A percentile compares a stretch with the other conserved stretches of the same genome.
phyloP scores from a whole-genome alignment of 169 alveolate genomes.

The Plasmodium coatneyi region DNA sequence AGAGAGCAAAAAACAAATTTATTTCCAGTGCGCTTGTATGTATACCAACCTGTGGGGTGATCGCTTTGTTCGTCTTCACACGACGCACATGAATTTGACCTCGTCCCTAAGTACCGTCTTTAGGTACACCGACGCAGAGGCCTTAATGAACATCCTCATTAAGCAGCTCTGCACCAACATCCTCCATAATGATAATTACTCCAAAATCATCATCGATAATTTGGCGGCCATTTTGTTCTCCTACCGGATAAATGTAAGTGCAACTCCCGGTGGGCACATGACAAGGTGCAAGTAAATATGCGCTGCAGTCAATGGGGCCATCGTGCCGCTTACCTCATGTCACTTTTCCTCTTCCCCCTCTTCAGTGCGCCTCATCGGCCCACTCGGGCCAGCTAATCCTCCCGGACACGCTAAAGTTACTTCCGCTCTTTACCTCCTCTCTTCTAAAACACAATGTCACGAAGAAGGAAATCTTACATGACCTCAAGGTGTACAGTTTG shows the following conservation, averaged over 20 bases:
- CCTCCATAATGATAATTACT: constrained; percentile 59
- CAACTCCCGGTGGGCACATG: not conserved
- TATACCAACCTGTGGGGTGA: constrained; percentile 77
- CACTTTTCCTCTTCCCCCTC: not conserved
- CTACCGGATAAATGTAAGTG: constrained; percentile 50
- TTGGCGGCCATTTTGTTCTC: constrained; percentile 64
- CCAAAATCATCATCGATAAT: constrained; percentile 39
- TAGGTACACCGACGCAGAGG: constrained; percentile 78
- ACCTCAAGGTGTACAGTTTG: constrained; percentile 47
- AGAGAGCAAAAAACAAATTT: constrained; percentile 71
- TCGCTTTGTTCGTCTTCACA: constrained; percentile 80
- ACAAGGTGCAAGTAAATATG: not conserved
- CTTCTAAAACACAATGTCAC: constrained; percentile 79
- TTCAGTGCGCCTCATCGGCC: constrained; percentile 83
- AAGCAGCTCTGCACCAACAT: constrained; percentile 76
- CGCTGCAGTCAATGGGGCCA: not conserved
- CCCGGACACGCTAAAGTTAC: constrained; percentile 88
- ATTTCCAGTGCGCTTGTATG: constrained; percentile 83
- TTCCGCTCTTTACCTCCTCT: constrained; percentile 84
- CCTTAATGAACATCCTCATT: constrained; percentile 77
- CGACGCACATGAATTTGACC: constrained; percentile 76
- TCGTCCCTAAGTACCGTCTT: constrained; percentile 74
- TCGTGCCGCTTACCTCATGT: not conserved
- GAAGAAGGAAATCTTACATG: constrained; percentile 46
- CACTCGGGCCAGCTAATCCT: constrained; percentile 89